These are phyloP conservation scores for Fomitopsis schrenkii DNA, from an alignment of 1,284 basidiomycete species.

Conservation along the genomic window DNA sequence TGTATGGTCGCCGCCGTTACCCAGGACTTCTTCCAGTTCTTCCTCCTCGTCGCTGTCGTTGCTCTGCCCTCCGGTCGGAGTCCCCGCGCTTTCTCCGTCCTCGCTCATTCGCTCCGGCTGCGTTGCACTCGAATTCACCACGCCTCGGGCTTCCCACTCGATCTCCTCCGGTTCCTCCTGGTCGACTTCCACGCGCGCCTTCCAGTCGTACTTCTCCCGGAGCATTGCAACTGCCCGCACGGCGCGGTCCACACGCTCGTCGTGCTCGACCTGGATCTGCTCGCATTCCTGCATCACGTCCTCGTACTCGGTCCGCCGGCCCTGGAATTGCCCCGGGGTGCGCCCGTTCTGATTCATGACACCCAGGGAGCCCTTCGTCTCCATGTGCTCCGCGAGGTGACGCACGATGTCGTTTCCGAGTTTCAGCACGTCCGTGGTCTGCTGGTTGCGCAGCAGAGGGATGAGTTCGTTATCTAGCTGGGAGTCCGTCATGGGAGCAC, in stretches of 20 bases:
- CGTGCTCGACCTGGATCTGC: constrained; percentile 63
- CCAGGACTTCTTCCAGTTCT: constrained; percentile 35
- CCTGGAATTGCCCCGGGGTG: constrained; percentile 7
- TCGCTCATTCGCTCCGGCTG: constrained; percentile 19
- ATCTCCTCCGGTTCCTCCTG: constrained; percentile 73
- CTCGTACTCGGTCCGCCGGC: constrained; percentile 39
- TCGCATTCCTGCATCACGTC: constrained; percentile 64
- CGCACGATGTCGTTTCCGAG: constrained; percentile 67
- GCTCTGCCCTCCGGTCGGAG: constrained; percentile 27
- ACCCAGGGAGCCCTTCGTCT: constrained; percentile 54
- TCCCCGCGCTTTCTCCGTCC: constrained; percentile 27
- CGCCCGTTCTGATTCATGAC: constrained; percentile 23
- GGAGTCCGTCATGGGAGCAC: constrained; percentile 48
- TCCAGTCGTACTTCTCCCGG: constrained; percentile 75
- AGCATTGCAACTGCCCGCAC: constrained; percentile 69
- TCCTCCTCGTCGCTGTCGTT: constrained; percentile 40
- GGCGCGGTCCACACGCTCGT: constrained; percentile 66
- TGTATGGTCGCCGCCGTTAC: constrained; percentile 25
- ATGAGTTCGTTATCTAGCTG: constrained; percentile 70
- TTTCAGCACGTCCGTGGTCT: constrained; percentile 67
- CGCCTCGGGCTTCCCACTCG: constrained; percentile 50
- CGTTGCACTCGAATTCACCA: not conserved
- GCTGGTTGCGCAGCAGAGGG: constrained; percentile 69
- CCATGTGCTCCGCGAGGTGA: constrained; percentile 62
- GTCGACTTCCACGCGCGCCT: constrained; percentile 65